These are phyloP conservation scores for Solanum pinnatisectum DNA, from an alignment of 257 asterid species.

Conservation along the genomic window DNA sequence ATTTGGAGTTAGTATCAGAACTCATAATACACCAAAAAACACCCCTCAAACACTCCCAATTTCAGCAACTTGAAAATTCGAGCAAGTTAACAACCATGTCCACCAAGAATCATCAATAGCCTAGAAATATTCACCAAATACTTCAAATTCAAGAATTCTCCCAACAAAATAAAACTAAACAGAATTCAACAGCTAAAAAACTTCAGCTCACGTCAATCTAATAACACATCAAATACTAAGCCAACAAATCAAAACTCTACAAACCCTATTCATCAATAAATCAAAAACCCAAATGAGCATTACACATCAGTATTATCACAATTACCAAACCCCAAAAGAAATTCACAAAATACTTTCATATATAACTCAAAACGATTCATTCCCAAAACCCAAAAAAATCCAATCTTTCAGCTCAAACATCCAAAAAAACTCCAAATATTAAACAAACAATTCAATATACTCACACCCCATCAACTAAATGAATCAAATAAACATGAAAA, in stretches of 20 bases:
- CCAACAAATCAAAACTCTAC: neutral
- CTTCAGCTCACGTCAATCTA: constrained; percentile 4
- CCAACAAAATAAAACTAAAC: neutral
- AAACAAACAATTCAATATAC: constrained; percentile 7
- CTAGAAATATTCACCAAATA: constrained; percentile 1
- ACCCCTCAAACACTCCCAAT: neutral
- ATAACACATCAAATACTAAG: neutral
- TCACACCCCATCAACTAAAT: constrained; percentile 1
- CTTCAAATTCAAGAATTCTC: neutral
- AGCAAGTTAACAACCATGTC: neutral
- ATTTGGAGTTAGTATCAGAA: constrained; percentile 13
- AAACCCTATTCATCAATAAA: neutral
- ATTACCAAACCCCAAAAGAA: neutral
- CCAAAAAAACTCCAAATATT: neutral
- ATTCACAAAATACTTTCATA: neutral
- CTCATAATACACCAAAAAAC: neutral
- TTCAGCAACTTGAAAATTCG: neutral
- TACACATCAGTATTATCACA: neutral
- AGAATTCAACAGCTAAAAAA: neutral
- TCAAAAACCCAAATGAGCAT: neutral
- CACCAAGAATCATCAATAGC: neutral
- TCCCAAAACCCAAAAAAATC: neutral
- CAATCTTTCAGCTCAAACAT: neutral
- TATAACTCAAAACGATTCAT: neutral
- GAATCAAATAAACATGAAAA: neutral